Base-by-base conservation (phyloP, 1,284 basidiomycete genomes). In the Cryptococcus jaspeensis region DNA sequence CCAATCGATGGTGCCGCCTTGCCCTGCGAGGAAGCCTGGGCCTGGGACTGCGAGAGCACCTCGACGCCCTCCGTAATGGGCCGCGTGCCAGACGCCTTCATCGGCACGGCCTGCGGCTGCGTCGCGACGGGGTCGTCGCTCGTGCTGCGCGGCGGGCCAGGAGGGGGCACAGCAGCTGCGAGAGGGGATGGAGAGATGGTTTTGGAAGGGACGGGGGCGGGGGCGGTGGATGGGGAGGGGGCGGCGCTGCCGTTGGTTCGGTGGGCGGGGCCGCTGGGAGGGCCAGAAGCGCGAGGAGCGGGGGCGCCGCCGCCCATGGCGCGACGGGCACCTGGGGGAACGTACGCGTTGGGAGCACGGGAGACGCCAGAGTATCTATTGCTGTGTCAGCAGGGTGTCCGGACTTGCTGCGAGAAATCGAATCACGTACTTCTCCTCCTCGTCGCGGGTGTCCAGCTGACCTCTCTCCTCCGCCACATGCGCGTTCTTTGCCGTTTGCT, bases 381-480 rank as follows among this genome's bases (percentile, higher is more conserved):
- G 20, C 8, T 39, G 20, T 23, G 38, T 58, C 18, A 62, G 53
- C 47, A 18, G 22, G n/a, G 11, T 39, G 5, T 5, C n/a, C n/a
- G n/a, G n/a, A n/a, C n/a, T n/a, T 40, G 9, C 22, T 22, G 50
- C 15, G n/a, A 51, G 50, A 51, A 32, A 18, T n/a, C n/a, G 20
- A 32, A 32, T 46, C 28, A 81, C 83, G 65, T 68, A 92, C 90
- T 92, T 94, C 80, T 97, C 93, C 79, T 98, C 96, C 79, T 99
- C 95, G 73, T 95, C 91, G 61, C 72, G 72, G 61, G 83, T 85
- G 5, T 79, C 69, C 38, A 61, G 53, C 66, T 87, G 77, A 48
- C 86, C 86, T 60, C 95, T 85, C 78, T 99, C 95, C 76, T 99
- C 95, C 50, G 88, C 87, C 53, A 98, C 76, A 76, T 99, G 95